A percentile compares a stretch with the other conserved stretches of the same genome.
Conservation (phyloP, 352 stramenopile genomes). For the Globisporangium paroecandrum region DNA sequence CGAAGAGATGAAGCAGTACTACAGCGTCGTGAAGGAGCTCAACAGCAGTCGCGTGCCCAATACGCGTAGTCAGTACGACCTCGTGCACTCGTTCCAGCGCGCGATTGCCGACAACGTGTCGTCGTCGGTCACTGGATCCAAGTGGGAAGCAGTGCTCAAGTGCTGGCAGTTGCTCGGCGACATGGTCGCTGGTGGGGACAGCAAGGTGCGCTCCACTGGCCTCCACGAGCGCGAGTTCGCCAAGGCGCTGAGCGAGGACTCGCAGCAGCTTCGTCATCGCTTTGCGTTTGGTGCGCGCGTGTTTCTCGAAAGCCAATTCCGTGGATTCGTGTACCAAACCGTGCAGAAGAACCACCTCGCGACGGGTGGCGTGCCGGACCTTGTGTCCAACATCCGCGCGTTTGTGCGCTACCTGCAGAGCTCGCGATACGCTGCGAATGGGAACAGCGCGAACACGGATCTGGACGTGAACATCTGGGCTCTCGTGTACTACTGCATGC, state of each 20-base stretch:
- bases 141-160: constrained; percentile 74
- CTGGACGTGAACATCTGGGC: constrained; percentile 63
- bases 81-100: constrained; percentile 54
- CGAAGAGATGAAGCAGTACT: constrained; percentile 85
- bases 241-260: constrained; percentile 32
- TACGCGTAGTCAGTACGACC: constrained; percentile 67
- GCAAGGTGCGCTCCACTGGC: constrained; percentile 25
- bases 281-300: constrained; percentile 66
- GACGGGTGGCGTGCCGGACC: constrained; percentile 62
- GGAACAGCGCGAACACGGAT: constrained; percentile 19
- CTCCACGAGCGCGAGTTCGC: constrained; percentile 62
- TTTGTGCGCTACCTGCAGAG: constrained; percentile 78
- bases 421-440: constrained; percentile 48
- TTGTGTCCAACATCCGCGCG: constrained; percentile 69
- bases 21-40: constrained; percentile 64
- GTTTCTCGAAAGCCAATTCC: constrained; percentile 81
- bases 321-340: constrained; percentile 70
- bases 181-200: constrained; percentile 58
- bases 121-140: constrained; percentile 52
- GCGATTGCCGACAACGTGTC: constrained; percentile 55
- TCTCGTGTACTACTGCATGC: constrained; percentile 78
- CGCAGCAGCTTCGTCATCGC: constrained; percentile 40
- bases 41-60: constrained; percentile 66
- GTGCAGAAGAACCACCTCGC: constrained; percentile 72
- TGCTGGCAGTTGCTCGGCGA: constrained; percentile 78